Percentiles rank a stretch among this genome's conserved stretches.
These are phyloP conservation scores for Tanacetum coccineum DNA, from an alignment of 129 eudicot species.

Conservation along the genomic window DNA sequence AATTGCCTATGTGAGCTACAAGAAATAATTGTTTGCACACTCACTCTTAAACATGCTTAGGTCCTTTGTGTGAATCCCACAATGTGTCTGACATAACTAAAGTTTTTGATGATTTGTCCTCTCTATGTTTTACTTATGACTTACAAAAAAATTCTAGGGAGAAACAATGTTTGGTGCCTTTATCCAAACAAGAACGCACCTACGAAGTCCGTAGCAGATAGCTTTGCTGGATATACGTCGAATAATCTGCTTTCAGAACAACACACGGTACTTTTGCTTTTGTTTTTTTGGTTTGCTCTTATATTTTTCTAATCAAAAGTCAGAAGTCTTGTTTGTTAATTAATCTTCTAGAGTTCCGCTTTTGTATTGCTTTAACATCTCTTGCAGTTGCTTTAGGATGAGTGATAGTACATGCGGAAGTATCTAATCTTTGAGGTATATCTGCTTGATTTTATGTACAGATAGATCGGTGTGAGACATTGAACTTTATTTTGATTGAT, in stretches of 20 bases:
- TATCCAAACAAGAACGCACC: slow-evolving; percentile 74
- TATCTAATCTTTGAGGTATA: background rate
- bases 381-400: too few species aligned
- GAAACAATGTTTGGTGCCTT: slow-evolving; percentile 81
- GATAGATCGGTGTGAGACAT: slow-evolving; percentile 36
- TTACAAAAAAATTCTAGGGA: slow-evolving; percentile 45
- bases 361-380: too few species aligned
- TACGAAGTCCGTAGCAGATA: slow-evolving; percentile 60
- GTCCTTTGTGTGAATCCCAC: background rate
- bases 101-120: too few species aligned
- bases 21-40: background rate
- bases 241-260: slow-evolving; percentile 24
- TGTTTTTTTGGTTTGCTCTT: background rate
- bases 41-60: background rate
- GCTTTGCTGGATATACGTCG: slow-evolving; percentile 35
- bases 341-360: too few species aligned
- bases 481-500: slow-evolving; percentile 79
- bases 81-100: background rate
- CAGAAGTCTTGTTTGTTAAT: background rate
- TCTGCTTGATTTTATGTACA: slow-evolving; percentile 30
- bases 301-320: background rate
- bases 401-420: too few species aligned
- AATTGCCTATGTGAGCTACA: too few species aligned
- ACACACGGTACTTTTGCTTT: slow-evolving; percentile 35
- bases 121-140: too few species aligned